These are phyloP conservation scores for Sporormia fimetaria DNA, from an alignment of 495 filamentous ascomycete genomes.

Conservation along the genomic window DNA sequence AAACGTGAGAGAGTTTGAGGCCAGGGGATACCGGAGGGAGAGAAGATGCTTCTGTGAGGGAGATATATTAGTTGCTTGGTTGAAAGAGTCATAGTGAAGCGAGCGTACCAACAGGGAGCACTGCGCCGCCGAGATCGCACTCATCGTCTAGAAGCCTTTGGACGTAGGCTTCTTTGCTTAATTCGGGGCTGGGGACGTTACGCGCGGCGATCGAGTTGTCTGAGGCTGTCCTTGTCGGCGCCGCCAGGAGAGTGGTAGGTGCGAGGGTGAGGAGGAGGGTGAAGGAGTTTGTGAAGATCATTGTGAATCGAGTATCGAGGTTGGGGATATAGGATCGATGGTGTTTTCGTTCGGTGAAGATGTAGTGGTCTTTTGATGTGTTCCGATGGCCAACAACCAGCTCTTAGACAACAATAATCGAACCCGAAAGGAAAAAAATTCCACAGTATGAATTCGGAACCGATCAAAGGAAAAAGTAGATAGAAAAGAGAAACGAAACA, in stretches of 20 bases:
- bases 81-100: neutral
- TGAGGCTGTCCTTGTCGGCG: constrained; percentile 10
- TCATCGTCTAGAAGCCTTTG: constrained; percentile 8
- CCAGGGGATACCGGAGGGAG: constrained; percentile 49
- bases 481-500: too few species aligned
- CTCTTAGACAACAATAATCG: too few species aligned
- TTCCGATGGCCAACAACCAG: too few species aligned
- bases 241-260: constrained; percentile 16
- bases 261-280: constrained; percentile 21
- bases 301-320: too few species aligned
- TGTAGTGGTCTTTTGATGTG: too few species aligned
- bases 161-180: neutral
- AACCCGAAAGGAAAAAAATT: too few species aligned
- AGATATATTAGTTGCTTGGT: constrained; percentile 6
- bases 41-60: constrained; percentile 30
- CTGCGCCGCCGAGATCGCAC: constrained; percentile 9
- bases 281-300: constrained; percentile 21
- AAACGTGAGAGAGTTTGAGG: constrained; percentile 58
- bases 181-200: constrained; percentile 1
- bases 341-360: too few species aligned
- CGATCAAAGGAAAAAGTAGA: too few species aligned
- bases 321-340: too few species aligned
- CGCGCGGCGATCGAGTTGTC: constrained; percentile 1
- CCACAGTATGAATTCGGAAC: too few species aligned
- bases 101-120: constrained; percentile 14